Evolutionary conservation across 352 stramenopile species (phyloP).

Genomic region (Phytopythium aichiense): DNA sequence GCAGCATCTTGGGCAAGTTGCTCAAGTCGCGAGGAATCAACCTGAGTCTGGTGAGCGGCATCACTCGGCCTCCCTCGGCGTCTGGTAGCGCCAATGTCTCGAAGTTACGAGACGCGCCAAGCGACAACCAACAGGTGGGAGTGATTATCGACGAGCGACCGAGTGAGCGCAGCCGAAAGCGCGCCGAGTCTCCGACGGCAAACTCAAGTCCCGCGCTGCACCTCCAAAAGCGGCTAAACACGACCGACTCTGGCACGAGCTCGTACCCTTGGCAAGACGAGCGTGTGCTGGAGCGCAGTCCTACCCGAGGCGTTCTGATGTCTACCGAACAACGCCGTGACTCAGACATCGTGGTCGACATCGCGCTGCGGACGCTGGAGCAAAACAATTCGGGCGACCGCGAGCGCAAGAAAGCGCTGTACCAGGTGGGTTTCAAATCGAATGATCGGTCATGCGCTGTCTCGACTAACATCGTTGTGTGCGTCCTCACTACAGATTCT

Average conservation of each 20-base stretch:
- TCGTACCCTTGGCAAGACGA: conserved; percentile 3
- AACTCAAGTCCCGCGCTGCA: conserved; percentile 33
- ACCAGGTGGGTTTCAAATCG: conserved; percentile 31
- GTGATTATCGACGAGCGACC: conserved; percentile 8
- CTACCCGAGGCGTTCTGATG: neutral
- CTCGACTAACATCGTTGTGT: neutral
- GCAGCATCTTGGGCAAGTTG: conserved; percentile 41
- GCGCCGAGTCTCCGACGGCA: conserved; percentile 40
- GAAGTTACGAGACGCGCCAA: neutral
- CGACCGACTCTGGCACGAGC: conserved; percentile 1
- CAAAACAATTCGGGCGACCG: conserved; percentile 45
- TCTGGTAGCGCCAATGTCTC: neutral
- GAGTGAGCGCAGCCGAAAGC: conserved; percentile 40
- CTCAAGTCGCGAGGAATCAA: conserved; percentile 59
- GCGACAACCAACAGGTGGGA: conserved; percentile 16
- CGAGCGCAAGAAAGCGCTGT: conserved; percentile 34
- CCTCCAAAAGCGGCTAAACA: conserved; percentile 46
- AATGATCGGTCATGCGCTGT: neutral
- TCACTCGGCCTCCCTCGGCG: neutral
- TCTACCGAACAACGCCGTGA: neutral
- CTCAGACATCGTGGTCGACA: conserved; percentile 24
- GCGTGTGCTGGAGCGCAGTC: conserved; percentile 2
- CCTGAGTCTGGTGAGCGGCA: conserved; percentile 19
- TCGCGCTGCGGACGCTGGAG: conserved; percentile 32
- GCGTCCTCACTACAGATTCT: conserved; percentile 21